A percentile compares a stretch with the other conserved stretches of the same genome.
Conservation (phyloP, 306 rosid genomes). For the Citrullus mucosospermus region DNA sequence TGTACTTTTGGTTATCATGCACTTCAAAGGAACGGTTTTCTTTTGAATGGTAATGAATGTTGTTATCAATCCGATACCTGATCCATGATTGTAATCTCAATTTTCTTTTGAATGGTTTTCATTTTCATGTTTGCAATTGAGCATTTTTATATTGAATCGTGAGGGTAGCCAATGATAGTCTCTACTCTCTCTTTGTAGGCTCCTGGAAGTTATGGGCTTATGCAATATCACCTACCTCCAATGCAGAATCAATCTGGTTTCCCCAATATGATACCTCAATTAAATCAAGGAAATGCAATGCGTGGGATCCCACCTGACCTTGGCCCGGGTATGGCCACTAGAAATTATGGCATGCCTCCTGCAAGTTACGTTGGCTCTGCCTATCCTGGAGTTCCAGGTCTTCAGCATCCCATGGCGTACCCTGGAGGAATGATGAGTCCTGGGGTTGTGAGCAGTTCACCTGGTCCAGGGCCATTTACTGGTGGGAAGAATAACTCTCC, state of each 20-base stretch:
- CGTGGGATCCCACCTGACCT: conserved; percentile 53
- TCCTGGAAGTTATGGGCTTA: conserved; percentile 66
- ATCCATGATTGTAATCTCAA: not conserved
- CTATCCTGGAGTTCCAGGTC: conserved; percentile 70
- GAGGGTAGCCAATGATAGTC: conserved; percentile 2
- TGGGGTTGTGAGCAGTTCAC: conserved; percentile 54
- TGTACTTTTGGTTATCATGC: not conserved
- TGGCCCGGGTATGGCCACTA: conserved; percentile 48
- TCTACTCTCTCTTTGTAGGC: conserved; percentile 39
- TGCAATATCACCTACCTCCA: conserved; percentile 87
- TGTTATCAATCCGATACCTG: not conserved
- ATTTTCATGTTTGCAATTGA: not conserved
- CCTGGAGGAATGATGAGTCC: conserved; percentile 67
- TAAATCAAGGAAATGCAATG: conserved; percentile 77
- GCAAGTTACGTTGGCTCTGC: conserved; percentile 58
- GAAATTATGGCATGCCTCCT: conserved; percentile 63
- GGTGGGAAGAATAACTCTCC: conserved; percentile 37
- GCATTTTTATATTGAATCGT: not conserved
- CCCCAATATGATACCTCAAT: conserved; percentile 67
- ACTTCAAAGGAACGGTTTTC: not conserved
- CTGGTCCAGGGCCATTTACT: conserved; percentile 55
- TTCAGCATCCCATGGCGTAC: conserved; percentile 81
- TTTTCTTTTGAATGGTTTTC: not conserved
- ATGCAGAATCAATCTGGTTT: conserved; percentile 86
- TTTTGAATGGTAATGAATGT: not conserved